Percentiles rank a stretch among this genome's conserved stretches.
phyloP scores from a whole-genome alignment of 768 basidiomycete genomes.

The Panellus pusillus region DNA sequence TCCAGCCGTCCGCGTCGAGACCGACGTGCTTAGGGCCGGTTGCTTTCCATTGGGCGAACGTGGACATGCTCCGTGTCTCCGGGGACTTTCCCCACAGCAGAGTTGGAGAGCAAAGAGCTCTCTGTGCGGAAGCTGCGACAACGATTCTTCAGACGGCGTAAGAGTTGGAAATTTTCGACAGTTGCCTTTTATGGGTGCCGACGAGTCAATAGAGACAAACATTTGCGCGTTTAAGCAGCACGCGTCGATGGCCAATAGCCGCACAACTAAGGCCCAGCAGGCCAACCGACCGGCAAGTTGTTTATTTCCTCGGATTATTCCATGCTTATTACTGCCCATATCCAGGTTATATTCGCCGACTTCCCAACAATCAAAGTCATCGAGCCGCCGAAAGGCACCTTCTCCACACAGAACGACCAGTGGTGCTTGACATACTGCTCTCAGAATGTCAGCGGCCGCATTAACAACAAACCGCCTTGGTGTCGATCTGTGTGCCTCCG shows the following conservation, averaged over 20 bases:
- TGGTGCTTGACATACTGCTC: constrained; percentile 64
- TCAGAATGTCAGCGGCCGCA: constrained; percentile 55
- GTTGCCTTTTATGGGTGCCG: background rate
- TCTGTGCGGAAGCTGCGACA: constrained; percentile 81
- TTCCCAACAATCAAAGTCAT: too few species aligned
- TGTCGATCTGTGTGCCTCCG: constrained; percentile 65
- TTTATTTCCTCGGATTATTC: background rate
- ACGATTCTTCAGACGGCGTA: constrained; percentile 78
- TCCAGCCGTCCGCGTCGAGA: constrained; percentile 54
- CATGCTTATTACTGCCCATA: background rate
- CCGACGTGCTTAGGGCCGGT: constrained; percentile 73
- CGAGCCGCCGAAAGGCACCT: constrained; percentile 39
- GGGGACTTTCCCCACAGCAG: constrained; percentile 94
- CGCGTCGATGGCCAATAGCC: constrained; percentile 7
- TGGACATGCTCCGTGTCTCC: constrained; percentile 77
- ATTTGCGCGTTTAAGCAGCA: background rate
- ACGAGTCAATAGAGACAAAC: background rate
- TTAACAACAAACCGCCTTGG: constrained; percentile 48
- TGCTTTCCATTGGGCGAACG: constrained; percentile 63
- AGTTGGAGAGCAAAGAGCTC: constrained; percentile 44
- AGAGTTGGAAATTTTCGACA: constrained; percentile 23
- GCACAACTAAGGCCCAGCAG: constrained; percentile 1
- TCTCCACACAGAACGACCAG: constrained; percentile 62
- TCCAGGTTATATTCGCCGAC: constrained; percentile 12
- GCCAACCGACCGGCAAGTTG: constrained; percentile 4